Conservation (phyloP, 805 yeast genomes). For the Zygosaccharomyces siamensis region DNA sequence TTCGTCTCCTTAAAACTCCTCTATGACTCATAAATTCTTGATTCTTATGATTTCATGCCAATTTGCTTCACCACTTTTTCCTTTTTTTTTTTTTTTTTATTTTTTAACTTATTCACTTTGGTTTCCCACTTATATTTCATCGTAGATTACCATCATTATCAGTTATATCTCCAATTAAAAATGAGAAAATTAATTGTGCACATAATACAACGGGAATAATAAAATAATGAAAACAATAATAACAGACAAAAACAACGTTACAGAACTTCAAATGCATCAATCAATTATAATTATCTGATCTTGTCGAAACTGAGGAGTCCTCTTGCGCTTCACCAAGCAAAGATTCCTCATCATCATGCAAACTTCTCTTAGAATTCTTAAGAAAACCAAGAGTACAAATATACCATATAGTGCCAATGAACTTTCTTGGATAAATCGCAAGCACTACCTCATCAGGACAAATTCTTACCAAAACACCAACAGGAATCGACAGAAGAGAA, state of each 20-base stretch:
- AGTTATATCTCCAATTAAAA: not conserved
- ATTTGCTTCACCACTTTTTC: not conserved
- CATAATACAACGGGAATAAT: not conserved
- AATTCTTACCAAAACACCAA: constrained; percentile 69
- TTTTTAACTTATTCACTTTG: constrained; percentile 26
- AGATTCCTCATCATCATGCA: constrained; percentile 30
- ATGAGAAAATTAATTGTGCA: not conserved
- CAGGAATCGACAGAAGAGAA: constrained; percentile 77
- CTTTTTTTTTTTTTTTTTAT: constrained; percentile 1
- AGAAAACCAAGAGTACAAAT: constrained; percentile 27
- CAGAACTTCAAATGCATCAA: not conserved
- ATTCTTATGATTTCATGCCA: no score
- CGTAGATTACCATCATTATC: not conserved
- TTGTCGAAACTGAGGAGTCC: not conserved
- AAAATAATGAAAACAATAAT: not conserved
- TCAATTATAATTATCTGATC: not conserved
- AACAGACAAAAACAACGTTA: not conserved
- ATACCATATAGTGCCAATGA: constrained; percentile 14
- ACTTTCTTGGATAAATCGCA: constrained; percentile 45
- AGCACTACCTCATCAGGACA: constrained; percentile 78
- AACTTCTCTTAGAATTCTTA: constrained; percentile 7
- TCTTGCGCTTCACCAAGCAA: constrained; percentile 16
- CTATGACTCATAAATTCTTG: no score
- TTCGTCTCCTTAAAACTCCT: not conserved
- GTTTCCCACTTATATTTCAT: constrained; percentile 26